Evolutionary conservation across 805 yeast species (phyloP).

Genomic region (Yamadazyma takamatsuzukensis): DNA sequence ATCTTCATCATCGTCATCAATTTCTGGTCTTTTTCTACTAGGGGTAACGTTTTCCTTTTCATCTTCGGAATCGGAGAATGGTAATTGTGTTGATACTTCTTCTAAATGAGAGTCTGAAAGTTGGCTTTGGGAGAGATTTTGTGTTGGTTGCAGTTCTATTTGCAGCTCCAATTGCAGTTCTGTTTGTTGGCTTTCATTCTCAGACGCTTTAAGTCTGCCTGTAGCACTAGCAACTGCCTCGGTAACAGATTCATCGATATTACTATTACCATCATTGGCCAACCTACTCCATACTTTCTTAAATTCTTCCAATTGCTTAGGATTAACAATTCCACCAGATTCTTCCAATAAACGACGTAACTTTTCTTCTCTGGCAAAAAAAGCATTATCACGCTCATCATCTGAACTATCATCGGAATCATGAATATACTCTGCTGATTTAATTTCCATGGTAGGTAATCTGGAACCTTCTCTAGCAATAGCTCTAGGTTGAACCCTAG

Average conservation of each 20-base stretch:
- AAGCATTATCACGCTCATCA: slow-evolving; percentile 47
- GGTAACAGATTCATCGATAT: slow-evolving; percentile 9
- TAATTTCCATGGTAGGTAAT: slow-evolving; percentile 16
- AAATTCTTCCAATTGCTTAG: slow-evolving; percentile 29
- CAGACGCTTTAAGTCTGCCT: slow-evolving; percentile 10
- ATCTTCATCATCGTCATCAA: slow-evolving; percentile 10
- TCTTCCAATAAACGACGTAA: slow-evolving; percentile 37
- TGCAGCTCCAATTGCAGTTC: no score
- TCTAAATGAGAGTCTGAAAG: no score
- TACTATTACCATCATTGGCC: slow-evolving; percentile 4
- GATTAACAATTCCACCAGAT: slow-evolving; percentile 37
- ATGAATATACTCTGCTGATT: slow-evolving; percentile 52
- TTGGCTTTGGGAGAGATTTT: no score
- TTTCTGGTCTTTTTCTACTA: slow-evolving; percentile 1
- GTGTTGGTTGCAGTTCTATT: no score
- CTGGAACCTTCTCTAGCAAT: slow-evolving; percentile 14
- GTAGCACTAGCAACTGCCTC: slow-evolving; percentile 11
- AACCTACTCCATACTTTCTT: slow-evolving; percentile 25
- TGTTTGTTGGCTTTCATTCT: no score
- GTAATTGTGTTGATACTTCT: no score
- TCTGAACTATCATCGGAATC: slow-evolving; percentile 67
- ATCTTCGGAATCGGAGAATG: neutral
- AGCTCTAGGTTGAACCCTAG: slow-evolving; percentile 19
- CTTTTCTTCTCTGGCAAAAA: slow-evolving; percentile 54
- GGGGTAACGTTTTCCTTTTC: neutral